A percentile compares a stretch with the other conserved stretches of the same genome.
phyloP scores from a whole-genome alignment of 495 filamentous ascomycete species.

The Hypoxylon crocopeplum region DNA sequence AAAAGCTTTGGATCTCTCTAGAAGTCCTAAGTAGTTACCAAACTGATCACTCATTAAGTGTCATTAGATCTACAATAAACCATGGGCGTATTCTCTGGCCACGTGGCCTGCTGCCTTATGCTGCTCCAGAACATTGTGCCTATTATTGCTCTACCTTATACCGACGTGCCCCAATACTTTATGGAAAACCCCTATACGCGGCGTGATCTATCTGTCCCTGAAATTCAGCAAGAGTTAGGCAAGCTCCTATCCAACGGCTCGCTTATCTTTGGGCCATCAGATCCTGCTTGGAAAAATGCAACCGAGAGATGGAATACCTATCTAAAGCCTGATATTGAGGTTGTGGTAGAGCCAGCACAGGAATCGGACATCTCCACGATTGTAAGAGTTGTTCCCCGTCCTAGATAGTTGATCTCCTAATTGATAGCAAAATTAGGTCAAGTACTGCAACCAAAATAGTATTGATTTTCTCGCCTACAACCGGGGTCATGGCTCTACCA shows the following conservation, averaged over 20 bases:
- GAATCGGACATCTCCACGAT: constrained; percentile 10
- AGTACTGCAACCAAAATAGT: constrained; percentile 51
- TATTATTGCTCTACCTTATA: too few relatives aligned
- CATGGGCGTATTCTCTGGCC: too few relatives aligned
- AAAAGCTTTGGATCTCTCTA: too few relatives aligned
- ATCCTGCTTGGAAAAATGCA: constrained; percentile 1
- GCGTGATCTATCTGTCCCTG: not conserved
- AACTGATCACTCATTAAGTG: too few relatives aligned
- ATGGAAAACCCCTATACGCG: too few relatives aligned
- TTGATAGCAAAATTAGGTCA: constrained; percentile 41
- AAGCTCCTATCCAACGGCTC: constrained; percentile 1
- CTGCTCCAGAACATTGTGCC: too few relatives aligned
- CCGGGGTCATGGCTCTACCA: constrained; percentile 52
- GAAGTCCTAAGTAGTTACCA: too few relatives aligned
- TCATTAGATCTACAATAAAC: too few relatives aligned
- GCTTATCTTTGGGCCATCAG: constrained; percentile 4
- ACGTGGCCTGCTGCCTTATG: too few relatives aligned
- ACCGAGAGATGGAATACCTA: constrained; percentile 12
- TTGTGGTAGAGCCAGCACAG: constrained; percentile 12
- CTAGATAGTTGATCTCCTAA: not conserved
- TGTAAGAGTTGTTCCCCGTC: not conserved
- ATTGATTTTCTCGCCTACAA: constrained; percentile 59
- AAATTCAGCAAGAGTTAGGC: not conserved
- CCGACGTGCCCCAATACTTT: too few relatives aligned
- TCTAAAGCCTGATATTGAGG: not conserved